Base-by-base conservation (phyloP, 2,329 filamentous ascomycete species). In the Trichophyton simii region DNA sequence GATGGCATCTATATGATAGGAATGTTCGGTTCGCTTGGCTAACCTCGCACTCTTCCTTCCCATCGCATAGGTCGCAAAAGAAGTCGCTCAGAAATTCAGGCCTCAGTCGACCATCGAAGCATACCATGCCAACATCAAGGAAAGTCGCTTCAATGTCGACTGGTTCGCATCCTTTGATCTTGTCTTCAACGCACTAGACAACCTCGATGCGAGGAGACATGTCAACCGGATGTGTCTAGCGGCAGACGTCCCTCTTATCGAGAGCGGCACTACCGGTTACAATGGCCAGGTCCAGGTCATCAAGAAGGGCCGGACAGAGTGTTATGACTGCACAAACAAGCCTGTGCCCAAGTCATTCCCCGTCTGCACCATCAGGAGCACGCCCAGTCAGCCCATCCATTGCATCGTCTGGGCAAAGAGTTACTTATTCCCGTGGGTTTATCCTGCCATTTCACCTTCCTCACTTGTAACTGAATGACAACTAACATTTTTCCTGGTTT, bases 331-430 rank as follows among this genome's bases (percentile, higher is more conserved):
- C 77, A 88, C 85, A 13, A 82, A 85, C 1, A 99, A 99, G 74
- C 88, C 92, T 63, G 85, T 87, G 1, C 92, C 92, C 4, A 97
- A 96, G 72, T 88, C 87, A 1, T 97, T 95, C 70, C 91, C 94
- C 1, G 91, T 97, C 48, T 99, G 94, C 77, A 99, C 94, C 1
- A 97, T 99, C 68, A 85, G 94, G 72, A 96, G 90, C 73, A 99
- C 91, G 0, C 94, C 94, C 0, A 95, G 88, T 66, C 92, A 97
- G 69, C 89, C 92, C 0, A 97, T 99, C 50, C 94, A 99, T 75
- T 97, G 94, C 77, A 99, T 99, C 64, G 92, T 99, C 1, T 99
- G 94, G 94, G 92, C 84, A 20, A 99, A 97, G 77, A 96, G 91
- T 72, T 99, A 97, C 72, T 81, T 99, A 7, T 83, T 99, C 63